Evolutionary conservation across 345 rosid genomes (phyloP).

Genomic region (Litchi chinensis): DNA sequence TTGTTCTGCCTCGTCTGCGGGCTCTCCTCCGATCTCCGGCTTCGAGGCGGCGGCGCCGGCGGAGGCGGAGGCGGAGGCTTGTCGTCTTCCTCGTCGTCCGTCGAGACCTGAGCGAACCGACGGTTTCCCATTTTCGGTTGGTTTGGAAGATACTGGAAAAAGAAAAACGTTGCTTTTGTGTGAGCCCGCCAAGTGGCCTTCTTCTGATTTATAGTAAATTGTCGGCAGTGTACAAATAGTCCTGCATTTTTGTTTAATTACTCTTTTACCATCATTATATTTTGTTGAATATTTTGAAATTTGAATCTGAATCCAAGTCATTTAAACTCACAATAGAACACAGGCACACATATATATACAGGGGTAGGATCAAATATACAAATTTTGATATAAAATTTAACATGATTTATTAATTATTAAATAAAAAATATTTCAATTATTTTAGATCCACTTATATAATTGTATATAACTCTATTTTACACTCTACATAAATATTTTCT

Average conservation of each 20-base stretch:
- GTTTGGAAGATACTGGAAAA: not conserved
- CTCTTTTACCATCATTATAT: not conserved
- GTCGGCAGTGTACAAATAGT: not conserved
- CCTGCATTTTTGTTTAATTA: not conserved
- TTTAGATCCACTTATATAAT: too few species aligned
- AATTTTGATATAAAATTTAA: too few species aligned
- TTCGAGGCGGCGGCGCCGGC: constrained; percentile 17
- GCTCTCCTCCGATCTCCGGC: constrained; percentile 33
- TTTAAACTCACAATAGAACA: too few species aligned
- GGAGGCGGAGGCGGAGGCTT: constrained; percentile 20
- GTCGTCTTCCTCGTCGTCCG: constrained; percentile 85
- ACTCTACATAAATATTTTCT: too few species aligned
- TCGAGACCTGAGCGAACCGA: constrained; percentile 70
- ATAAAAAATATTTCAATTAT: too few species aligned
- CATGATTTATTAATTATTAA: too few species aligned
- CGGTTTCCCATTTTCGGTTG: constrained; percentile 51
- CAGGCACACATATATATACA: too few species aligned
- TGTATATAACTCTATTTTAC: too few species aligned
- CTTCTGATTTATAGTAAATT: not conserved
- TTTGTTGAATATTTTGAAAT: too few species aligned
- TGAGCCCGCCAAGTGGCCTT: not conserved
- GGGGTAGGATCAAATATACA: too few species aligned
- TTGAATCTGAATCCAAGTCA: too few species aligned
- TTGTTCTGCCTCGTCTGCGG: constrained; percentile 39
- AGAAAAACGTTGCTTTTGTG: not conserved